Base-by-base conservation (phyloP, 176 grass and related monocot genomes). In the Aegilops umbellulata region DNA sequence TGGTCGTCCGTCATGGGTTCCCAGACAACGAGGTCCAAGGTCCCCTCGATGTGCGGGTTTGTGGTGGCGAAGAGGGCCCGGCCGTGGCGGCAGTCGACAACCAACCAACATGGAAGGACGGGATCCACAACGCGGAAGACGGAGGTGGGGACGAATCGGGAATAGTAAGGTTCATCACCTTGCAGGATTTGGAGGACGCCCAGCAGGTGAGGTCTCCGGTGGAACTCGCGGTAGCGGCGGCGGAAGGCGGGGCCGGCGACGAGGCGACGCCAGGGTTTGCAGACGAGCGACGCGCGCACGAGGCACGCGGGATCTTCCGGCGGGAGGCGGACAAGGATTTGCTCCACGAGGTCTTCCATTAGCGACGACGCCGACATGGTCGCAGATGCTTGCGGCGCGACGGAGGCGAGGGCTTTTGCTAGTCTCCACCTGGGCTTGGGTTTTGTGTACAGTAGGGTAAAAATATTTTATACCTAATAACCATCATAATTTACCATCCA, bases 241-340 rank as follows among this genome's bases (percentile, higher is more conserved):
- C 9, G 81, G 60, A 84, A 84, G 71, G n/a, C 16, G 2, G 84
- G 24, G 1, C 58, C 84, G 34, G 10, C 39, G 27, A 86, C 13
- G 85, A 64, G 23, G n/a, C 41, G 78, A 38, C 15, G 85, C 77
- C 68, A 65, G 20, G 67, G 22, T 16, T 74, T 81, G 78, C 78
- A 81, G 6, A 81, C 77, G 29, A 81, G 58, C 15, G 58, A 7
- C 31, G 68, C 38, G n/a, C n/a, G 78, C 78, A 75, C 3, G 58
- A 87, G 78, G 78, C 10, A 1, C 9, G 41, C 57, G 0, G 78
- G 69, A 29, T 87, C 85, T 11, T 55, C 68, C 22, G 78, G 69
- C 16, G 58, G 78, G 69, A 81, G 2, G 41, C n/a, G 78, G 78
- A 87, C 15, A 11, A 87, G 78, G 78, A 87, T 75, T 58, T 75